These are phyloP conservation scores for Arthrobotrys conoides DNA, from an alignment of 2,329 filamentous ascomycete genomes.

Conservation along the genomic window DNA sequence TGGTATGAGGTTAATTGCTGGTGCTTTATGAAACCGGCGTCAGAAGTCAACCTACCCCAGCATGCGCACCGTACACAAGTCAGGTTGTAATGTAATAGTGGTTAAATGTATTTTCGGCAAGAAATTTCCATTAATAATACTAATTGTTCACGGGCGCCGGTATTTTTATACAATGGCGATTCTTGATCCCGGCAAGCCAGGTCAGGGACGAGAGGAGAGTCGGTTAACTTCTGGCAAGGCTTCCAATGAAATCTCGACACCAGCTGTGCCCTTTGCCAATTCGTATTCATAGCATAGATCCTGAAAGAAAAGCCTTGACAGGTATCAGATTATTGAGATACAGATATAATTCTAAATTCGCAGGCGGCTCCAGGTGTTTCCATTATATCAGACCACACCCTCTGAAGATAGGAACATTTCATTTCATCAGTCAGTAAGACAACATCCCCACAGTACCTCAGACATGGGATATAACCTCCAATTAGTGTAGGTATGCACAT, in stretches of 20 bases:
- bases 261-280: constrained; percentile 16
- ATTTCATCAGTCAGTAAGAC: background rate
- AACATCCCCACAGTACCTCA: constrained; percentile 15
- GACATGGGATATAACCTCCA: background rate
- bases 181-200: background rate
- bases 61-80: too few species aligned
- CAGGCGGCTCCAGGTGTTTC: background rate
- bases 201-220: background rate
- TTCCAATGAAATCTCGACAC: constrained; percentile 39
- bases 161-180: constrained; percentile 33
- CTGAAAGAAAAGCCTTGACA: too few species aligned
- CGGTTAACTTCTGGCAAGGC: constrained; percentile 13
- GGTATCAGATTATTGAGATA: background rate
- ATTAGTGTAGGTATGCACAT: too few species aligned
- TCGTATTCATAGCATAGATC: too few species aligned
- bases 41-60: constrained; percentile 18
- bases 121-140: constrained; percentile 57
- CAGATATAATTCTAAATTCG: constrained; percentile 2
- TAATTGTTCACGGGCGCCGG: constrained; percentile 48
- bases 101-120: constrained; percentile 58
- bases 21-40: constrained; percentile 58
- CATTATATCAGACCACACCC: constrained; percentile 19
- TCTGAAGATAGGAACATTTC: constrained; percentile 40
- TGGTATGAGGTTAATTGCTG: constrained; percentile 50
- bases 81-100: too few species aligned